These are phyloP conservation scores for Mrakia blollopis DNA, from an alignment of 768 basidiomycete genomes.

Conservation along the genomic window DNA sequence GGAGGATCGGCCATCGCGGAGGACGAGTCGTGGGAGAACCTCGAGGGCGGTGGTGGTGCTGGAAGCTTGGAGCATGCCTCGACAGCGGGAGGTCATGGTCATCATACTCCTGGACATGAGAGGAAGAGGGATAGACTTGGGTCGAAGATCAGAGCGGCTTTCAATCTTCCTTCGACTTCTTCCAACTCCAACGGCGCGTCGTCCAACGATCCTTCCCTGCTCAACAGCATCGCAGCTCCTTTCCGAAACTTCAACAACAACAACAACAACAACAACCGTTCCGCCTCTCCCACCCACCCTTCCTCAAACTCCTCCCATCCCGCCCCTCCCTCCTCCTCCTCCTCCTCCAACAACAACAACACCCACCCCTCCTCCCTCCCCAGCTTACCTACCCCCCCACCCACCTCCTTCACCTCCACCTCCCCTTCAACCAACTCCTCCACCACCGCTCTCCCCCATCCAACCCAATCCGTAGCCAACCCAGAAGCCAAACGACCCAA, in stretches of 20 bases:
- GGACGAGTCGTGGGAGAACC: constrained; percentile 26
- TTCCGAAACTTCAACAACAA: constrained; percentile 14
- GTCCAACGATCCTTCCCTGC: not conserved
- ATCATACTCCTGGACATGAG: constrained; percentile 5
- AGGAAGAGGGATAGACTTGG: constrained; percentile 28
- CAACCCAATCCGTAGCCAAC: not conserved
- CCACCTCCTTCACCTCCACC: not conserved
- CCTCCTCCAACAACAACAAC: not conserved
- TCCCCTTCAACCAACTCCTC: not conserved
- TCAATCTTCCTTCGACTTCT: constrained; percentile 9
- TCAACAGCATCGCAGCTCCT: not conserved
- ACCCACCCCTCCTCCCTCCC: not conserved
- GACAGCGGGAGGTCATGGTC: too few relatives aligned
- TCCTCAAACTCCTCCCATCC: not conserved
- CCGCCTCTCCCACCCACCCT: not conserved
- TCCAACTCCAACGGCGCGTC: not conserved
- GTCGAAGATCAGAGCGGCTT: constrained; percentile 24
- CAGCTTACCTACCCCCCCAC: too few relatives aligned
- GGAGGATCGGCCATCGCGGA: not conserved
- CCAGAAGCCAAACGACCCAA: constrained; percentile 14
- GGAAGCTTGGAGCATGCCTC: not conserved
- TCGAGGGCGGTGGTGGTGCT: not conserved
- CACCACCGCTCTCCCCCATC: not conserved
- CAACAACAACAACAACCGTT: not conserved
- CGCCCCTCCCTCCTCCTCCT: not conserved